Evolutionary conservation across 257 asterid genomes (phyloP), one percentile per base, ranked within the genome.

Genomic region (Nicotiana attenuata): DNA sequence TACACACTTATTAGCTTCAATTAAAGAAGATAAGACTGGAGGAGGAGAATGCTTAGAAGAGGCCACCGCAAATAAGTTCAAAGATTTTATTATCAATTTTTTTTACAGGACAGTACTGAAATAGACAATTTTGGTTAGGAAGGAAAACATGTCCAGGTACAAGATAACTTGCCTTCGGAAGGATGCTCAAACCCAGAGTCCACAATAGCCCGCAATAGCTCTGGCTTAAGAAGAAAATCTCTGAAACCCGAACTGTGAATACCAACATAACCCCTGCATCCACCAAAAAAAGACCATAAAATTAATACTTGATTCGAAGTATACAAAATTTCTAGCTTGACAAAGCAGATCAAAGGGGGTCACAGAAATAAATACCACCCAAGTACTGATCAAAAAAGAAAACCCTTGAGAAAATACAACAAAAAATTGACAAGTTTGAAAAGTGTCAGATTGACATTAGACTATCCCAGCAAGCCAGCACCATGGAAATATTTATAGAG

Each of bases 171-270:
- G 89, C 91, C 91, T 88, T 88, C 91, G 0, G 91, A 88, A 53
- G 91, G 91, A 84, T 88, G 91, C 88, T 88, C 91, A 81, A 88
- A 88, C 69, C 91, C 91, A 2, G 89, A 88, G 66, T 88, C 91
- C 53, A 88, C 91, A 10, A 88, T 88, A 38, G 91, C 89, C 31
- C 91, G 85, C 53, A 88, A 86, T 81, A 88, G 86, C 83, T 88
- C 91, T 68, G 91, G 91, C 85, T 88, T 88, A 55, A 88, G 81
- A 55, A 88, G 89, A 50, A 88, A 88, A 82, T 88, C 91, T 84
- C 91, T 86, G 84, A 88, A 88, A 76, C 91, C 91, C 33, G 91
- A 88, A 81, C 89, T 88, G 83, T 88, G 91, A 82, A 88, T 88
- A 16, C 89, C 89, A 4, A 84, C 89, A 28, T 88, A 88, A 76